Evolutionary conservation across 257 asterid species (phyloP), one percentile per base, ranked within the genome.

Genomic region (Ilex asprella): DNA sequence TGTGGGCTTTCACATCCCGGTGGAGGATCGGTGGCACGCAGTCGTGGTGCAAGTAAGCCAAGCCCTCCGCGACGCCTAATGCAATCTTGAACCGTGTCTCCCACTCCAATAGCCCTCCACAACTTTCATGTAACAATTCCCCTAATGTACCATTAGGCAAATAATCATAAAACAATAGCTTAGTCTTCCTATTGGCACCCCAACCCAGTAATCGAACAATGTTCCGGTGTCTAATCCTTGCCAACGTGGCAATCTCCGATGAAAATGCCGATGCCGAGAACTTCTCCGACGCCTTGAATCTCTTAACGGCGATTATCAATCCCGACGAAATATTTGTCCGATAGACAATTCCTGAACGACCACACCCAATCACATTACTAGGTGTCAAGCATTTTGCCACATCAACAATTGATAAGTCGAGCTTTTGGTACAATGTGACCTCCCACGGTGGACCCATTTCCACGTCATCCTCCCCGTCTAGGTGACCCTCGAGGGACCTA

Each of bases 381-480:
- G 75, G 55, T 53, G 87, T 80, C 65, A 88, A 55, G 35, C 81
- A 75, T 53, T 77, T 85, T 2, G 76, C 76, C 35, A 85, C 81
- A 10, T 88, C 95, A 0, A 39, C 41, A 2, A 85, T 81, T 0
- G 92, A 83, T 59, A 88, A 27, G 70, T 83, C 85, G 10, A 85
- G 78, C 65, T 88, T 88, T 64, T 88, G 92, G 76, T 85, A 88
- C 62, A 88, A 60, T 0, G 86, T 85, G 62, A 85, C 89, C 59
- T 88, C 96, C 96, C 96, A 88, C 2, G 95, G 95, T 2, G 86
- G 87, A 16, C 69, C 74, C 61, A 88, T 69, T 50, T 83, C 95
- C 67, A 81, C 70, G 56, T 83, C 89, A 12, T 75, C 81, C n/a
- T 67, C 77, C 16, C 46, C 65, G 60, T 66, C 78, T 29, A 32